These are phyloP conservation scores for Claviceps humidiphila DNA, from an alignment of 2,329 filamentous ascomycete species.

Conservation along the genomic window DNA sequence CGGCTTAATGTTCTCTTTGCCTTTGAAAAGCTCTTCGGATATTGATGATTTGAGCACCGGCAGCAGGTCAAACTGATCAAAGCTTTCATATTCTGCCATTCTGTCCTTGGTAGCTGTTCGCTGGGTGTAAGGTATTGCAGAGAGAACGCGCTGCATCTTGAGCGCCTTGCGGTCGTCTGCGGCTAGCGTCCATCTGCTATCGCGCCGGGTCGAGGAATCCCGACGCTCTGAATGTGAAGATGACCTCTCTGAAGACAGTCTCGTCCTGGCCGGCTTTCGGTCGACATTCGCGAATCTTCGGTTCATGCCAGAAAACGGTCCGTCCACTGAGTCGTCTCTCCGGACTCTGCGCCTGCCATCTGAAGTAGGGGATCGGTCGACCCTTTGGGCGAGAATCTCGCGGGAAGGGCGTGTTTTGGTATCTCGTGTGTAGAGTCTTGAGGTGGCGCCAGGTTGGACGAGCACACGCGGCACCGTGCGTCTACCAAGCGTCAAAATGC, in stretches of 20 bases:
- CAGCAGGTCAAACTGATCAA: slow-evolving; percentile 68
- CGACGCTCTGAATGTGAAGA: slow-evolving; percentile 10
- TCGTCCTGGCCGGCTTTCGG: slow-evolving; percentile 9
- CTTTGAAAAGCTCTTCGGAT: slow-evolving; percentile 57
- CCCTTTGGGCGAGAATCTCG: slow-evolving; percentile 44
- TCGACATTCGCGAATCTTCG: slow-evolving; percentile 32
- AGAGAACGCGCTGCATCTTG: slow-evolving; percentile 80
- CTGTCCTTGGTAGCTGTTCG: slow-evolving; percentile 37
- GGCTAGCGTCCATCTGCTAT: slow-evolving; percentile 20
- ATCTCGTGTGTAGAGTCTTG: slow-evolving; percentile 23
- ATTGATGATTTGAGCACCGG: slow-evolving; percentile 60
- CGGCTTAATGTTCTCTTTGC: slow-evolving; percentile 61
- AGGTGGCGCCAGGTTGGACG: slow-evolving; percentile 20
- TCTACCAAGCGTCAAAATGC: slow-evolving; percentile 7
- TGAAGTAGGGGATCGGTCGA: slow-evolving; percentile 27
- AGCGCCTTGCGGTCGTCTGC: slow-evolving; percentile 53
- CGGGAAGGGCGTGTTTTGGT: slow-evolving; percentile 33
- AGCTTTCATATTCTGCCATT: slow-evolving; percentile 59
- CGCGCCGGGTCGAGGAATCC: slow-evolving; percentile 13
- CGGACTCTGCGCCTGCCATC: slow-evolving; percentile 22
- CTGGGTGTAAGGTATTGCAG: slow-evolving; percentile 63
- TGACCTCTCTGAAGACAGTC: slow-evolving; percentile 8
- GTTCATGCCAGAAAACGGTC: slow-evolving; percentile 45
- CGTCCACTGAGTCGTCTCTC: slow-evolving; percentile 24
- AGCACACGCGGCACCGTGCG: slow-evolving; percentile 7